These are phyloP conservation scores for Protomyces pachydermus DNA, from an alignment of 1,139 yeast species.

Conservation along the genomic window DNA sequence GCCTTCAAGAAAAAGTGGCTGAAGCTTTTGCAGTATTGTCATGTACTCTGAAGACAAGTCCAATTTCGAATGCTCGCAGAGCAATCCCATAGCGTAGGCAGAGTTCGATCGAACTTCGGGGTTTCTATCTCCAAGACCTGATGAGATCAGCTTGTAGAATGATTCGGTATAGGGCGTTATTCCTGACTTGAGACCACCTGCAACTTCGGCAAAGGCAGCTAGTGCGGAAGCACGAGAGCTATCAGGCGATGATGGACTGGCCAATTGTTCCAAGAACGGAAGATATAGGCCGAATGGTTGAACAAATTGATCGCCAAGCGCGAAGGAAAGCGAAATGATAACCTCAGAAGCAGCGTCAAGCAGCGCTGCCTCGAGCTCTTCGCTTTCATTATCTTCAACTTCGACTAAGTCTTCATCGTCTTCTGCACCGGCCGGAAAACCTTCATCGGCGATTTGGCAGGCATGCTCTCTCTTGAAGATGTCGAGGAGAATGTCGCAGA, in stretches of 20 bases:
- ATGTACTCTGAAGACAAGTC: conserved; percentile 29
- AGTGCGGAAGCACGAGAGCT: conserved; percentile 75
- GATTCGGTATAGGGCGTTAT: conserved; percentile 63
- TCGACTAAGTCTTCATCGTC: conserved; percentile 51
- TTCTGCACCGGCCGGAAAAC: conserved; percentile 48
- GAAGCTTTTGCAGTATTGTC: conserved; percentile 66
- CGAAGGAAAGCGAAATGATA: conserved; percentile 65
- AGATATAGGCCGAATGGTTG: conserved; percentile 62
- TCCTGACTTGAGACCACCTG: conserved; percentile 61
- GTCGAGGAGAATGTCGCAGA: conserved; percentile 49
- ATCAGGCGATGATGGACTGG: conserved; percentile 56
- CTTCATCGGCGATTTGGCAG: conserved; percentile 63
- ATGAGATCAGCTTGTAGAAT: conserved; percentile 62
- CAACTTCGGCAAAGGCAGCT: conserved; percentile 87
- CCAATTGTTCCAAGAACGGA: conserved; percentile 57
- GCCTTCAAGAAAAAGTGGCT: conserved; percentile 63
- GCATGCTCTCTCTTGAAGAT: conserved; percentile 75
- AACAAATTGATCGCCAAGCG: conserved; percentile 69
- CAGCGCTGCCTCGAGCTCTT: conserved; percentile 82
- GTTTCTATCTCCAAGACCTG: conserved; percentile 70
- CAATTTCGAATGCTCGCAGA: conserved; percentile 54
- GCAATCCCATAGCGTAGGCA: conserved; percentile 89
- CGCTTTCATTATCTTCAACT: conserved; percentile 41
- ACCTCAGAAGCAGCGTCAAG: conserved; percentile 85
- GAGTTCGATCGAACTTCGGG: conserved; percentile 92